Evolutionary conservation across 1,139 yeast genomes (phyloP).

Genomic region (Nakaseomyces bracarensis): DNA sequence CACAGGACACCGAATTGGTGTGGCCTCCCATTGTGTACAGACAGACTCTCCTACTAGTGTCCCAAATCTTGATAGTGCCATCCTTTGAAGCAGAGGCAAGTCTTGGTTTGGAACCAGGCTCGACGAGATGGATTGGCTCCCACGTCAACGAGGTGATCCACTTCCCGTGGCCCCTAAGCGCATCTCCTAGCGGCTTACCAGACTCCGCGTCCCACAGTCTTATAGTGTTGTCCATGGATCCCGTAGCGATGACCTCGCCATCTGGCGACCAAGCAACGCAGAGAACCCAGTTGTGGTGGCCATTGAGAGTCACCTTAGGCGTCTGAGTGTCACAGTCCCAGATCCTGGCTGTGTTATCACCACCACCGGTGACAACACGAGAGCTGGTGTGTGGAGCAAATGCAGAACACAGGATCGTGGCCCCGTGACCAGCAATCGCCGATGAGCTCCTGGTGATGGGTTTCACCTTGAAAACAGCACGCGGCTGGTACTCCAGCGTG

Average conservation of each 20-base stretch:
- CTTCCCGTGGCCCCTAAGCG: constrained; percentile 73
- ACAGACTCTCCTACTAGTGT: constrained; percentile 63
- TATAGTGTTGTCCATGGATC: constrained; percentile 87
- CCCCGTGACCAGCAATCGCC: constrained; percentile 91
- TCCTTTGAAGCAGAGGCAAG: constrained; percentile 88
- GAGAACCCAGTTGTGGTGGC: constrained; percentile 90
- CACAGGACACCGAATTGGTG: constrained; percentile 81
- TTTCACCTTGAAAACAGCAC: constrained; percentile 88
- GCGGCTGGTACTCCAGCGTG: constrained; percentile 85
- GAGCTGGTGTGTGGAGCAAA: constrained; percentile 89
- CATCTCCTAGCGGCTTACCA: constrained; percentile 68
- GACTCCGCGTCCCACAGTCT: constrained; percentile 77
- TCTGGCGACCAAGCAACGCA: constrained; percentile 93
- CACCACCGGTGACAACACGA: constrained; percentile 91
- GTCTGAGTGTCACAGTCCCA: constrained; percentile 98
- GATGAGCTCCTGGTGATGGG: constrained; percentile 89
- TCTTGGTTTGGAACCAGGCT: constrained; percentile 57
- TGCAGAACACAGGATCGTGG: constrained; percentile 83
- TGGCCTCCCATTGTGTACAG: constrained; percentile 78
- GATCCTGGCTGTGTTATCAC: constrained; percentile 92
- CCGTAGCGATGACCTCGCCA: constrained; percentile 87
- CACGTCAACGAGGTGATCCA: constrained; percentile 87
- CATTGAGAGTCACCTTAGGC: constrained; percentile 67
- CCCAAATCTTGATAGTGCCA: constrained; percentile 87
- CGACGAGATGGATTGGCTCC: constrained; percentile 86